phyloP scores from a whole-genome alignment of 768 basidiomycete genomes.

The Rhodotorula toruloides region DNA sequence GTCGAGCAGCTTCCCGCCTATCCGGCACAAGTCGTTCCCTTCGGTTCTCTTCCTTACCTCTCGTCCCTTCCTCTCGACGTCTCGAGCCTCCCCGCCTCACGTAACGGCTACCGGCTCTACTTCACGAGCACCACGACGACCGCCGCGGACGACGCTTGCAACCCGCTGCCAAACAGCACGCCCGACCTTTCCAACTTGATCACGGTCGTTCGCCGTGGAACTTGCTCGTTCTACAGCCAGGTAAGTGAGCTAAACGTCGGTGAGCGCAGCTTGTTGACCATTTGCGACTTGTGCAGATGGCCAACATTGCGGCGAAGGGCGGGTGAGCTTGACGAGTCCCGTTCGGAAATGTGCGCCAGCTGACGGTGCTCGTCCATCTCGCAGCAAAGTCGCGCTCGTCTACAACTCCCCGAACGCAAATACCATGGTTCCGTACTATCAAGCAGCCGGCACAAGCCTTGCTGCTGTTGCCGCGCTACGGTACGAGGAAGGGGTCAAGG shows the following conservation, averaged over 20 bases:
- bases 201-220: constrained; percentile 59
- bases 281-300: constrained; percentile 33
- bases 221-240: constrained; percentile 59
- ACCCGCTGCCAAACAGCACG: constrained; percentile 53
- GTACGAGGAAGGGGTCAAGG: no score
- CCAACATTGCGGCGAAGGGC: no score
- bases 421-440: constrained; percentile 10
- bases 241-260: constrained; percentile 53
- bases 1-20: constrained; percentile 54
- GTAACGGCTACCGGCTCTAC: constrained; percentile 57
- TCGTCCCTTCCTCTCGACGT: constrained; percentile 53
- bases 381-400: constrained; percentile 46
- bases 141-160: constrained; percentile 58
- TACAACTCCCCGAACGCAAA: constrained; percentile 11
- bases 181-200: constrained; percentile 57
- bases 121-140: constrained; percentile 59
- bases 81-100: constrained; percentile 52
- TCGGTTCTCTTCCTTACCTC: constrained; percentile 56
- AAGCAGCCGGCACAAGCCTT: constrained; percentile 5
- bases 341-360: no score
- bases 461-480: constrained; percentile 13
- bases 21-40: constrained; percentile 55
- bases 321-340: no score
- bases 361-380: no score
- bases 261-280: constrained; percentile 27